Evolutionary conservation across 176 grass and related monocot genomes (phyloP), one percentile per base, ranked within the genome.

Genomic region (Carex parvula): DNA sequence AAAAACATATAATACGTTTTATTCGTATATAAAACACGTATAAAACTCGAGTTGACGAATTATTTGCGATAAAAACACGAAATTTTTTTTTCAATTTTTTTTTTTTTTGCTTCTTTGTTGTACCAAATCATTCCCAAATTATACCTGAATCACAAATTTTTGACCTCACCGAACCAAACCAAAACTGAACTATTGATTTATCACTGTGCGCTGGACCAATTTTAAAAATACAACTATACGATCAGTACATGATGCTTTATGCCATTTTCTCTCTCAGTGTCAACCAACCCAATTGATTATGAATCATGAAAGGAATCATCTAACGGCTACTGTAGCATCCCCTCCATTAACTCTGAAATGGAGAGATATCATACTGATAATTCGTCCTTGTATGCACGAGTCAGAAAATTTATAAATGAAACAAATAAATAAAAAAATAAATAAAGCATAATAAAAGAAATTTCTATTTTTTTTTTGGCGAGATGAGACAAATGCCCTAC

Each of bases 261-360:
- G 68, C 8, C 68, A 71, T 71, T 71, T 70, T 71, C 37, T 46
- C 68, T 71, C 39, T 21, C 2, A 12, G 68, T 18, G 18, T 71
- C 68, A 37, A 44, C 39, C 17, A 46, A 71, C 39, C 68, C 17
- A 41, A 46, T 42, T 22, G 68, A 44, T 71, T 46, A 22, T 21
- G 39, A 71, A 71, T 46, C 18, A 42, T 46, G 68, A 71, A 48
- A 71, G 68, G 68, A 71, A 71, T 71, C 68, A 71, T 46, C 39
- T 44, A 71, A 71, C 68, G 68, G 39, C 39, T 22, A 8, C 35
- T n/a, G 0, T 20, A 11, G 8, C 21, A 21, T 12, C 48, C 39
- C 33, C 68, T 71, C 68, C 68, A 71, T 46, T 71, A 5, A 37
- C 0, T 1, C 3, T 0, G 2, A 71, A 20, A 71, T 12, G 35